These are phyloP conservation scores for Pyrenophora graminea DNA, from an alignment of 2,329 filamentous ascomycete genomes.

Conservation along the genomic window DNA sequence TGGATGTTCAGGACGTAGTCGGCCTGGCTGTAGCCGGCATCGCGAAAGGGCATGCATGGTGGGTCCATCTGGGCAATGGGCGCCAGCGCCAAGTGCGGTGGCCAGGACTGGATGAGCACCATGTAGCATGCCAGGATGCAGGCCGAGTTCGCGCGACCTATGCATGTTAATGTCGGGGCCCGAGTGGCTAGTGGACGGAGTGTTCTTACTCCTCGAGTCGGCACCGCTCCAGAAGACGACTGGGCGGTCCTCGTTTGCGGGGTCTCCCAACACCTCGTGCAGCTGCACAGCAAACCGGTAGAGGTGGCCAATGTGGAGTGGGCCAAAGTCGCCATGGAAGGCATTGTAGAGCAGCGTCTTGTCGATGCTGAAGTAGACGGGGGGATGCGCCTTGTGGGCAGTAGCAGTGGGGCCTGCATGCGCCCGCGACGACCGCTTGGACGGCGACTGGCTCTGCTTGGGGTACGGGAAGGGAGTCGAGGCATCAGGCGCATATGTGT, in stretches of 20 bases:
- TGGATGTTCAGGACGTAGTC: conserved; percentile 96
- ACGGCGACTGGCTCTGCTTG: conserved; percentile 67
- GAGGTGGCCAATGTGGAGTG: conserved; percentile 93
- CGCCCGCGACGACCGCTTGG: conserved; percentile 72
- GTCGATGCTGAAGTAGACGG: conserved; percentile 95
- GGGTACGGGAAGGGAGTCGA: conserved; percentile 88
- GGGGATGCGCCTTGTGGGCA: conserved; percentile 62
- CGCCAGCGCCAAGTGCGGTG: conserved; percentile 90
- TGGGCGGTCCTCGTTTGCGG: conserved; percentile 84
- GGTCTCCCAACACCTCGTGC: conserved; percentile 90
- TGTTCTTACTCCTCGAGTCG: conserved; percentile 79
- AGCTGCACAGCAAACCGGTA: conserved; percentile 96
- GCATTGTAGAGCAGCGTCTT: conserved; percentile 94
- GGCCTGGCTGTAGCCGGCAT: conserved; percentile 97
- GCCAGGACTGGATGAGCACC: conserved; percentile 97
- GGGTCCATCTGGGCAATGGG: conserved; percentile 97
- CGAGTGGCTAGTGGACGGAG: neutral
- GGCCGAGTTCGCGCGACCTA: conserved; percentile 88
- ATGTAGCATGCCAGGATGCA: conserved; percentile 97
- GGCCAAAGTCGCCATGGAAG: conserved; percentile 98
- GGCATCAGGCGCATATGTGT: conserved; percentile 77
- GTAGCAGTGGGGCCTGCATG: conserved; percentile 61
- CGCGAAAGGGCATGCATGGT: conserved; percentile 97
- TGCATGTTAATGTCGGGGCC: conserved; percentile 21
- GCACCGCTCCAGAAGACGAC: conserved; percentile 96